Conservation (phyloP, 345 rosid species). For the Pseudoturritis turrita region DNA sequence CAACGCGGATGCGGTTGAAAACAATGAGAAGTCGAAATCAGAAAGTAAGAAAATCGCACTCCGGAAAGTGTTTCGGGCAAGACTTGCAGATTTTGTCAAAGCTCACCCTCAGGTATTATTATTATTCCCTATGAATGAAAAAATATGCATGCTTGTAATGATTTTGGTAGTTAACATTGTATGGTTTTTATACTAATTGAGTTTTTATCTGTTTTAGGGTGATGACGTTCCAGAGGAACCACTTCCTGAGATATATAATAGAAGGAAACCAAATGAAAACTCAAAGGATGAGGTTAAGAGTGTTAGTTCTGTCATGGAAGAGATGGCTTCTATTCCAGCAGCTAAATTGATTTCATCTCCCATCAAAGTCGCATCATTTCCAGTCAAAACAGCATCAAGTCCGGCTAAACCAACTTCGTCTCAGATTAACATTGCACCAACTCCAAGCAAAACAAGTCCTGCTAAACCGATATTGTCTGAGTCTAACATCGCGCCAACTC, state of each 20-base stretch:
- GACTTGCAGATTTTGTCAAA: conserved; percentile 52
- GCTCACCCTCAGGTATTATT: conserved; percentile 69
- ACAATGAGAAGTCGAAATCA: conserved; percentile 30
- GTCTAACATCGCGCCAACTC: background rate
- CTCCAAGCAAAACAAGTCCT: background rate
- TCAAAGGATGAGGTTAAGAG: conserved; percentile 17
- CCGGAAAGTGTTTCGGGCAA: conserved; percentile 55
- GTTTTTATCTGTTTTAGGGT: conserved; percentile 43
- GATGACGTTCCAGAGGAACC: conserved; percentile 71
- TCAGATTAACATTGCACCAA: background rate
- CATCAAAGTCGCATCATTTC: conserved; percentile 2
- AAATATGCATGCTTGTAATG: background rate
- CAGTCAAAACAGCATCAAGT: background rate
- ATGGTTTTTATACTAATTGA: background rate
- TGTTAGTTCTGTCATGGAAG: background rate
- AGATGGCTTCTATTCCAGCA: conserved; percentile 16
- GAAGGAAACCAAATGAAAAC: conserved; percentile 13
- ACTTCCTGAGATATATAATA: conserved; percentile 70
- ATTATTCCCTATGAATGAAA: background rate
- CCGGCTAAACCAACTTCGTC: background rate
- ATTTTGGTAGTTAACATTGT: background rate
- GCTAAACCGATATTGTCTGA: background rate
- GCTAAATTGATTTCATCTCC: conserved; percentile 6
- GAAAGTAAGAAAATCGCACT: conserved; percentile 42
- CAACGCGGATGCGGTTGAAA: conserved; percentile 43